A percentile compares a stretch with the other conserved stretches of the same genome.
phyloP scores from a whole-genome alignment of 2,329 filamentous ascomycete species.

The Stromatinia cepivora region DNA sequence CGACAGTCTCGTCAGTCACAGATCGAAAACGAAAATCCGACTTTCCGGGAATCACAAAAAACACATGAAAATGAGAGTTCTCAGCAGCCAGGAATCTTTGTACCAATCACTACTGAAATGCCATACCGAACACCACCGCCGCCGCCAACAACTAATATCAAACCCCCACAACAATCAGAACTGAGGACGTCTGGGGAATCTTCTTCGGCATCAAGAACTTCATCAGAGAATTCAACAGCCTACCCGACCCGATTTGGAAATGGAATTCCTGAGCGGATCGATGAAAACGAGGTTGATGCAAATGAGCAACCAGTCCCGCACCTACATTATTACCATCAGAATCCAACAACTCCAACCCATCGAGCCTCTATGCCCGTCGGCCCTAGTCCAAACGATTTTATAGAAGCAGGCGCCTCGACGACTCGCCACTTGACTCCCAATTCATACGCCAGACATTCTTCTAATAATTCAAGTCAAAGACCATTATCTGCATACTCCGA shows the following conservation, averaged over 20 bases:
- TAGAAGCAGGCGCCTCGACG: conserved; percentile 52
- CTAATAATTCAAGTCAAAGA: conserved; percentile 60
- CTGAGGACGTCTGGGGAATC: conserved; percentile 4
- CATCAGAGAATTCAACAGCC: conserved; percentile 30
- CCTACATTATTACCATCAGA: conserved; percentile 60
- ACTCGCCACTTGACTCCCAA: conserved; percentile 64
- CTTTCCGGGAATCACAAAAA: conserved; percentile 12
- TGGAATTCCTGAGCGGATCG: conserved; percentile 28
- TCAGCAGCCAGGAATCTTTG: conserved; percentile 26
- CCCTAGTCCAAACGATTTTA: conserved; percentile 33
- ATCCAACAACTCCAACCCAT: conserved; percentile 46
- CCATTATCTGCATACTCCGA: conserved; percentile 81
- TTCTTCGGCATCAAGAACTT: conserved; percentile 20
- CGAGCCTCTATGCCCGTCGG: conserved; percentile 27
- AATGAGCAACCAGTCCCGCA: conserved; percentile 48
- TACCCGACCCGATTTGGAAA: conserved; percentile 14
- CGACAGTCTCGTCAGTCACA: conserved; percentile 52
- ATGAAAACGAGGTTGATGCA: conserved; percentile 32
- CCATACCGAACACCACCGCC: conserved; percentile 34
- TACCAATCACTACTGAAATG: conserved; percentile 34
- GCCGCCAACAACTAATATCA: conserved; percentile 30
- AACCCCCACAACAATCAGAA: conserved; percentile 39
- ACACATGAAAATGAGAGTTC: conserved; percentile 26
- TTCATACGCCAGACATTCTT: conserved; percentile 47
- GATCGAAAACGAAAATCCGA: conserved; percentile 45